Conservation (phyloP, 768 basidiomycete genomes). For the Russula vinacea region DNA sequence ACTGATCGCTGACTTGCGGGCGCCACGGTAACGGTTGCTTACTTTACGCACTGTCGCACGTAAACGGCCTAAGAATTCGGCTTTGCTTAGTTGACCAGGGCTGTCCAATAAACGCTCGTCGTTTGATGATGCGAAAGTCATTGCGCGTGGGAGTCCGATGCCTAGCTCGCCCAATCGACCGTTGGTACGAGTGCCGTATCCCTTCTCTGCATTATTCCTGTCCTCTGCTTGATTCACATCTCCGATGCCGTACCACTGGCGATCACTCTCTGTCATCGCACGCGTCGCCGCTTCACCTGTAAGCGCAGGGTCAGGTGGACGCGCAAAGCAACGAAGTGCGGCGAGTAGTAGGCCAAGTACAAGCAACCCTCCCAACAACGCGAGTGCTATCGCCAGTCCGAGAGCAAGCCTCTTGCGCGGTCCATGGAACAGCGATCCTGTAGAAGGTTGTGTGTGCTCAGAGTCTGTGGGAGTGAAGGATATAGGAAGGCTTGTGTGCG, state of each 20-base stretch:
- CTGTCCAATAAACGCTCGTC: conserved; percentile 35
- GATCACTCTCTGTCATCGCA: conserved; percentile 62
- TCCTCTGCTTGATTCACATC: conserved; percentile 32
- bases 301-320: conserved; percentile 59
- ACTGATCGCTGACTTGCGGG: conserved; percentile 48
- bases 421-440: conserved; percentile 41
- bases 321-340: conserved; percentile 51
- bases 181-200: conserved; percentile 37
- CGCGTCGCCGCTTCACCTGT: conserved; percentile 55
- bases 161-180: conserved; percentile 39
- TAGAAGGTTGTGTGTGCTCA: conserved; percentile 38
- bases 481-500: conserved; percentile 58
- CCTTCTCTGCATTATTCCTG: conserved; percentile 31
- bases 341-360: conserved; percentile 55
- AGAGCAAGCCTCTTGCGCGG: conserved; percentile 52
- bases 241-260: conserved; percentile 63
- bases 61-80: conserved; percentile 63
- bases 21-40: conserved; percentile 51
- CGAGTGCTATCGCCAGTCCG: conserved; percentile 60
- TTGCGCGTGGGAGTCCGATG: conserved; percentile 50
- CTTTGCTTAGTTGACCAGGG: conserved; percentile 64
- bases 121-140: conserved; percentile 30
- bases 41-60: conserved; percentile 63
- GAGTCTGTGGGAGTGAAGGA: conserved; percentile 43
- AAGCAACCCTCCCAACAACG: conserved; percentile 56